phyloP scores from a whole-genome alignment of 768 basidiomycete species.

The Pleurotus sapidus region DNA sequence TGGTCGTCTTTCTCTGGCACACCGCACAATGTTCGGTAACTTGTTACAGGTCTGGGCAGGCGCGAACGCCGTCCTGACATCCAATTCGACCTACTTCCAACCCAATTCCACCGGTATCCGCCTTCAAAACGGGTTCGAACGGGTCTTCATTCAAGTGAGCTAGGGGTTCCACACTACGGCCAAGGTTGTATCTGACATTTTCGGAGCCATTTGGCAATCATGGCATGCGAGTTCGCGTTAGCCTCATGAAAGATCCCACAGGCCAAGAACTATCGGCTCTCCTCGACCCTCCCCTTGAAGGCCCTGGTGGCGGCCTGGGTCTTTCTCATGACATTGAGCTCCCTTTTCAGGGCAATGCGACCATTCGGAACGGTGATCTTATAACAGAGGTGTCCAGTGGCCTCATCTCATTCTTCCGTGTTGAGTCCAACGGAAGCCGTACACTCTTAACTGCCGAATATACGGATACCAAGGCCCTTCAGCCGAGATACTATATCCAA shows the following conservation, averaged over 20 bases:
- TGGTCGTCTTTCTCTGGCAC: neutral
- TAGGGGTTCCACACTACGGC: neutral
- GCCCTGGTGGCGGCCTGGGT: conserved; percentile 25
- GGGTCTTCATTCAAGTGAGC: conserved; percentile 29
- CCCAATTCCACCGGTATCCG: conserved; percentile 30
- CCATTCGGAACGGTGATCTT: conserved; percentile 30
- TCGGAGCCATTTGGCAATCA: conserved; percentile 34
- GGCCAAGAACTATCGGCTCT: conserved; percentile 29
- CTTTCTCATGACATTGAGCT: conserved; percentile 26
- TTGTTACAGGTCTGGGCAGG: neutral
- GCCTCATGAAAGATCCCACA: conserved; percentile 30
- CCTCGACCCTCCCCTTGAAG: conserved; percentile 34
- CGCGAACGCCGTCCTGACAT: neutral
- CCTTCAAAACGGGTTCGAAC: conserved; percentile 32
- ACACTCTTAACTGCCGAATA: conserved; percentile 27
- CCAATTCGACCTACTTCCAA: conserved; percentile 18
- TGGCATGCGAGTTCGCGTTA: conserved; percentile 32
- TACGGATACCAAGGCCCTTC: conserved; percentile 27
- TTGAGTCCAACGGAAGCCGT: conserved; percentile 23
- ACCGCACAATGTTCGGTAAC: neutral
- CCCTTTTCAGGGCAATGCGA: conserved; percentile 24
- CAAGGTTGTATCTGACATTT: neutral
- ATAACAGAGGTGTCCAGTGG: conserved; percentile 21
- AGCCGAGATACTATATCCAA: conserved; percentile 27
- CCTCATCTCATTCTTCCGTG: conserved; percentile 26